A percentile compares a stretch with the other conserved stretches of the same genome.
phyloP scores from a whole-genome alignment of 2,329 filamentous ascomycete genomes.

The Phaeosphaeriaceae sp. region DNA sequence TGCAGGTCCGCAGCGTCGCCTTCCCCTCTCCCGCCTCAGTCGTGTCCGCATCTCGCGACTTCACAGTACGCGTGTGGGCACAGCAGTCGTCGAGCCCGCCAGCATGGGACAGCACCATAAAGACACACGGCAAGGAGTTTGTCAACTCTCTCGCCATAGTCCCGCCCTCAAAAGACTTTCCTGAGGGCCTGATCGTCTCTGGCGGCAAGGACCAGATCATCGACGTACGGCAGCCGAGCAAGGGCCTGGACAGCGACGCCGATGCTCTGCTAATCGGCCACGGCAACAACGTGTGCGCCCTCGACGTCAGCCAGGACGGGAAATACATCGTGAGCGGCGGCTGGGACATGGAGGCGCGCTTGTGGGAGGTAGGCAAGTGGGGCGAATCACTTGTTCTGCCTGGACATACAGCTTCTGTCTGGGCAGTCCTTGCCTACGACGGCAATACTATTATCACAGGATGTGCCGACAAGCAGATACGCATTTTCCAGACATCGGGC shows the following conservation, averaged over 20 bases:
- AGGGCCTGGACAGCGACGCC: conserved; percentile 74
- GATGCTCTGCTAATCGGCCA: conserved; percentile 89
- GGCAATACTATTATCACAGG: conserved; percentile 77
- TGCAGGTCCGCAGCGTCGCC: conserved; percentile 82
- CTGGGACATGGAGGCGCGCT: conserved; percentile 87
- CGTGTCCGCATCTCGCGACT: conserved; percentile 89
- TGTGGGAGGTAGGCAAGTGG: conserved; percentile 90
- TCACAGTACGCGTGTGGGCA: conserved; percentile 87
- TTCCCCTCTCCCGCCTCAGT: conserved; percentile 77
- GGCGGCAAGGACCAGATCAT: conserved; percentile 93
- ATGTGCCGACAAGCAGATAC: conserved; percentile 88
- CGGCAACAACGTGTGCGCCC: conserved; percentile 82
- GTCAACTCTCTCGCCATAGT: conserved; percentile 85
- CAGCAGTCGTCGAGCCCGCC: conserved; percentile 70
- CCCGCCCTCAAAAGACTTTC: conserved; percentile 70
- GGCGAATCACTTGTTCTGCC: conserved; percentile 74
- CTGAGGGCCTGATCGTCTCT: conserved; percentile 83
- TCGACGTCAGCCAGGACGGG: conserved; percentile 78
- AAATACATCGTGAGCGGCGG: conserved; percentile 85
- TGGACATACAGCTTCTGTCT: conserved; percentile 83
- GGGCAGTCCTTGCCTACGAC: conserved; percentile 88
- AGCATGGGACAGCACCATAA: conserved; percentile 77
- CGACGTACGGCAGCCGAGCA: conserved; percentile 79
- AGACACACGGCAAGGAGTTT: conserved; percentile 81
- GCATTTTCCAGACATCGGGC: conserved; percentile 75